Percentiles rank a stretch among this genome's conserved stretches.
Conservation (phyloP, 164 flowering plant species). For the Berberis vulgaris region DNA sequence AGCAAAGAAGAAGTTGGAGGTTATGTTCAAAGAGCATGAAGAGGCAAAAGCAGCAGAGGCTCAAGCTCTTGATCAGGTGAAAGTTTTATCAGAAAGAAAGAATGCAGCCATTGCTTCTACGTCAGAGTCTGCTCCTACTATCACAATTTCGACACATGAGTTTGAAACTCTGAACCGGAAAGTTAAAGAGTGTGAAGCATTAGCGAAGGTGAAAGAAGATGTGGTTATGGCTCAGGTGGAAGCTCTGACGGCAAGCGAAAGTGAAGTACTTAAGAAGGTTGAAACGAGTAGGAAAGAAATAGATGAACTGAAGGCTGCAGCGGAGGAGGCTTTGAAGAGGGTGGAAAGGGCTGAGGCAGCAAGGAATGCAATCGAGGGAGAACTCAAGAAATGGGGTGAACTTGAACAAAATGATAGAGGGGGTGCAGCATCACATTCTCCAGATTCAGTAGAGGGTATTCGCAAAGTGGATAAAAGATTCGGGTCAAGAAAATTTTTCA, state of each 20-base stretch:
- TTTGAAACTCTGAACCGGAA: slow-evolving; percentile 63
- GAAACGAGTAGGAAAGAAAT: slow-evolving; percentile 67
- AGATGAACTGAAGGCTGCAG: slow-evolving; percentile 55
- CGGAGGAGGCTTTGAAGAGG: slow-evolving; percentile 58
- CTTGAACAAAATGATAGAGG: slow-evolving; percentile 42
- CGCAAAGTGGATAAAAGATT: too few relatives aligned
- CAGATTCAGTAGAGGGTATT: too few relatives aligned
- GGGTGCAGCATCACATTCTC: too few relatives aligned
- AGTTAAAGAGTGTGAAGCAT: slow-evolving; percentile 57
- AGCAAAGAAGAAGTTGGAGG: slow-evolving; percentile 48
- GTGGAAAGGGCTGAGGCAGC: slow-evolving; percentile 93
- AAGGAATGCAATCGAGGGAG: slow-evolving; percentile 61
- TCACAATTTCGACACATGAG: slow-evolving; percentile 70
- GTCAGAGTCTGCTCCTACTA: slow-evolving; percentile 57
- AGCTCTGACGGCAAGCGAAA: slow-evolving; percentile 81
- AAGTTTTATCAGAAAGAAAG: slow-evolving; percentile 50
- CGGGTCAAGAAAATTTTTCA: too few relatives aligned
- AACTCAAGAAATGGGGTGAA: slow-evolving; percentile 75
- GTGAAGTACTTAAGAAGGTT: slow-evolving; percentile 62
- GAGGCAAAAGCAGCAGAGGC: slow-evolving; percentile 78
- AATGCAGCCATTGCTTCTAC: slow-evolving; percentile 64
- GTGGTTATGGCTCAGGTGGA: slow-evolving; percentile 89
- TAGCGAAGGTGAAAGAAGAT: slow-evolving; percentile 84
- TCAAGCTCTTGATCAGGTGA: slow-evolving; percentile 54
- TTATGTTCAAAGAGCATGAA: slow-evolving; percentile 64